Conservation (phyloP, 78 protist species). For the Emiliania huxleyi region DNA sequence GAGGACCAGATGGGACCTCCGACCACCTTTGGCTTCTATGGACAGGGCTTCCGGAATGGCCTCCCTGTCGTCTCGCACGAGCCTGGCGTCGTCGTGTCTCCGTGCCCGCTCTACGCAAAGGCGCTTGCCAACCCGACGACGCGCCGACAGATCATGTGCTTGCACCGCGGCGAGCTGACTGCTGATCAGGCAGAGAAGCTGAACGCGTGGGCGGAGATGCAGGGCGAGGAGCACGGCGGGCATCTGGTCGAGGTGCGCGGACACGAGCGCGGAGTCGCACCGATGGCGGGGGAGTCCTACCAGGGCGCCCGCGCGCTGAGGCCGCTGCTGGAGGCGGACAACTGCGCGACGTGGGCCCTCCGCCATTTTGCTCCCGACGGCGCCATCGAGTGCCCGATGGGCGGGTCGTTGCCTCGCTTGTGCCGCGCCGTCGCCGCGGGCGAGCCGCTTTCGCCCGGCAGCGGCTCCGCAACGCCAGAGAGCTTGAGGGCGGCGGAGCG, state of each 20-base stretch:
- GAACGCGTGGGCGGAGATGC: neutral
- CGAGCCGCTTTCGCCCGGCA: too few relatives aligned
- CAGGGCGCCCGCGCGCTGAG: too few relatives aligned
- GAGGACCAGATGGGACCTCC: neutral
- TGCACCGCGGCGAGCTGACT: neutral
- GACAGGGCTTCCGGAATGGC: neutral
- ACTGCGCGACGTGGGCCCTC: neutral
- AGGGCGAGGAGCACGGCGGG: neutral
- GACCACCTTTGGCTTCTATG: neutral
- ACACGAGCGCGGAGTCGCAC: neutral
- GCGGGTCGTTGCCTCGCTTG: neutral
- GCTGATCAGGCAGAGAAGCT: neutral
- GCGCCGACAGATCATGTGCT: neutral
- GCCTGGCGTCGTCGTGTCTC: neutral
- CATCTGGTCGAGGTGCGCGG: neutral
- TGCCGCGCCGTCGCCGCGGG: too few relatives aligned
- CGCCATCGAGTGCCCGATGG: neutral
- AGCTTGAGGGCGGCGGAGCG: too few relatives aligned
- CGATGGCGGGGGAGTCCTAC: neutral
- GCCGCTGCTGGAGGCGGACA: neutral
- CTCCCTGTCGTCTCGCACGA: neutral
- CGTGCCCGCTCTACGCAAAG: neutral
- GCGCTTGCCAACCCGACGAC: neutral
- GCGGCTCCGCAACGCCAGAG: too few relatives aligned
- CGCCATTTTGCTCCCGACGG: neutral